Conservation (phyloP, 768 basidiomycete species). For the Cantharellus anzutake region DNA sequence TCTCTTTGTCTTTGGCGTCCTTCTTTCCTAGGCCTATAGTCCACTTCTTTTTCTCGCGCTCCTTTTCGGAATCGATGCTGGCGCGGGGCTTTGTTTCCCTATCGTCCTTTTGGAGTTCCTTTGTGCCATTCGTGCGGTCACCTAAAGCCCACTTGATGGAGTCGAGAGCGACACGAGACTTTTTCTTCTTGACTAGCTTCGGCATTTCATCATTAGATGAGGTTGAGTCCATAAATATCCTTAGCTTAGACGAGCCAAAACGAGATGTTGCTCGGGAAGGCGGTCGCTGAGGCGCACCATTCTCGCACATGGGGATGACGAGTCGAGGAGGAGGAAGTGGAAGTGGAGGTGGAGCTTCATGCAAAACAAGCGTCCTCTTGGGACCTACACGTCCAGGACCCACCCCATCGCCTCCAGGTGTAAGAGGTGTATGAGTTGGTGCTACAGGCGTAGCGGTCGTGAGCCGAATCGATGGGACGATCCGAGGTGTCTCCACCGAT, state of each 20-base stretch:
- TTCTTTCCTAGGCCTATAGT: slow-evolving; percentile 47
- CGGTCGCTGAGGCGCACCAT: background rate
- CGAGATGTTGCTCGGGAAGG: background rate
- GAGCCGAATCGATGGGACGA: background rate
- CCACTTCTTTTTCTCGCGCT: slow-evolving; percentile 37
- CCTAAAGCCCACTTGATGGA: slow-evolving; percentile 30
- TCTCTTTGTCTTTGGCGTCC: slow-evolving; percentile 37
- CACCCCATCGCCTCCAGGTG: background rate
- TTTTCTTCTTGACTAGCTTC: slow-evolving; percentile 9
- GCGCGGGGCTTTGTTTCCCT: slow-evolving; percentile 4
- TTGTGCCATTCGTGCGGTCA: slow-evolving; percentile 36
- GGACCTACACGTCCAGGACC: background rate
- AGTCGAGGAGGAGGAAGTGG: background rate
- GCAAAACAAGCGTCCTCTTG: background rate
- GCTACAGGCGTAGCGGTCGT: background rate
- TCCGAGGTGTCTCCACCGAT: background rate
- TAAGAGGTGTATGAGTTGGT: background rate
- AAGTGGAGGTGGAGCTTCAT: background rate
- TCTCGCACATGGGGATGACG: background rate
- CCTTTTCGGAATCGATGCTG: slow-evolving; percentile 13
- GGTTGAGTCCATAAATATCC: background rate
- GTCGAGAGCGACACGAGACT: slow-evolving; percentile 35
- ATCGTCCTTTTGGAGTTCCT: too few species aligned
- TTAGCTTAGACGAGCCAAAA: background rate
- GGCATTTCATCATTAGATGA: background rate